Evolutionary conservation across 768 basidiomycete genomes (phyloP), one percentile per base, ranked within the genome.

Genomic region (Crassisporium funariophilum): DNA sequence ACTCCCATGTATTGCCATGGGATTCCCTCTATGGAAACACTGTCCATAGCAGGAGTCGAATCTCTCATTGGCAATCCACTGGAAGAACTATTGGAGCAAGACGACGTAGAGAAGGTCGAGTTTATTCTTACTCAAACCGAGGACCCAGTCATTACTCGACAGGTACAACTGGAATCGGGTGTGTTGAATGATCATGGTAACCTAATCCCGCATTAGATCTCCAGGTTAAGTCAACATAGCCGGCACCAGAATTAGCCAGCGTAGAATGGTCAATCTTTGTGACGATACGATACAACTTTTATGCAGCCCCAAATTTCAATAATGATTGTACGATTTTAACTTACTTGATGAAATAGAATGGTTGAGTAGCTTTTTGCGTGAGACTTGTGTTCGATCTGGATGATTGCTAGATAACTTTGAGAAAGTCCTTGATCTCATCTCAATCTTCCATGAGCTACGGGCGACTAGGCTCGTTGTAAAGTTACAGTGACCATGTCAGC

Each of bases 171-270:
- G 25, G 53, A 46, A 53, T 50, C 52, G 36, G 55, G 45, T 52
- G 47, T 56, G 56, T 62, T 67, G 65, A 62, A 55, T 62, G 60
- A 48, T 37, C 43, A 35, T 45, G 53, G 52, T 34, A 56, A 52
- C 42, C 47, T 59, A 58, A 57, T 54, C 41, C 13, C 47, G 46
- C 38, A 47, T 57, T 63, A 52, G 53, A 49, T 56, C 54, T 17
- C 59, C 54, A 35, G 46, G 42, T 41, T 54, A 56, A 61, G 57
- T 65, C 65, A 64, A 59, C 49, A 42, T 50, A 39, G 25, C 46
- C 39, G 53, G 48, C 41, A 36, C 52, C 45, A 44, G 10, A 24
- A 21, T 15, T 33, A 16, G 20, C 10, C n/a, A 29, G 38, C 21
- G 24, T 41, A 27, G 17, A 16, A 27, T 29, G 7, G 13, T 29